Conservation (phyloP, 2,329 filamentous ascomycete genomes). For the Coniochaeta sp. region DNA sequence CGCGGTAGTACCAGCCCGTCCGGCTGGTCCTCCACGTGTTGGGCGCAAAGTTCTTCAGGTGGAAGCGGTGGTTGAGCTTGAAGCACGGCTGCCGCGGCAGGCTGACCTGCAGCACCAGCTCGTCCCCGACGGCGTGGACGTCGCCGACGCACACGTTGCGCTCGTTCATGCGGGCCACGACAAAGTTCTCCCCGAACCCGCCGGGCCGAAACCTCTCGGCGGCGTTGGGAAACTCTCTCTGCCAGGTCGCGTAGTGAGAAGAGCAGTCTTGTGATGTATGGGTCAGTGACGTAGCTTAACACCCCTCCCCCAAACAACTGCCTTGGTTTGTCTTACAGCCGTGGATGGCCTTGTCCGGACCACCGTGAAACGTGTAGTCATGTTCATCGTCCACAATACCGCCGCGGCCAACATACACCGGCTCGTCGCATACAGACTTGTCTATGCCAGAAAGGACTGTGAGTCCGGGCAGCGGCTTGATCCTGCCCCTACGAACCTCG, state of each 20-base stretch:
- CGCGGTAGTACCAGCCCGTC: constrained; percentile 60
- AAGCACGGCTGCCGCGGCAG: constrained; percentile 59
- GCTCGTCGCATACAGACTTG: constrained; percentile 35
- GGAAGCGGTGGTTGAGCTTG: constrained; percentile 62
- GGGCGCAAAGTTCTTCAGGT: constrained; percentile 53
- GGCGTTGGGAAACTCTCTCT: constrained; percentile 40
- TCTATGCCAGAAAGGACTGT: constrained; percentile 48
- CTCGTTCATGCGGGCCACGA: constrained; percentile 51
- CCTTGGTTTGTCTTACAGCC: constrained; percentile 35
- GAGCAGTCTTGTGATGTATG: constrained; percentile 39
- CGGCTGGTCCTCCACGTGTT: constrained; percentile 47
- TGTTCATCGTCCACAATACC: constrained; percentile 56
- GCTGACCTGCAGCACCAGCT: constrained; percentile 48
- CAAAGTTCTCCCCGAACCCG: constrained; percentile 59
- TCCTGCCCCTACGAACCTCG: constrained; percentile 48
- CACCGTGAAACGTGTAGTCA: constrained; percentile 53
- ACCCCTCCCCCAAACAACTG: no score
- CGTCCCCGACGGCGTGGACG: constrained; percentile 40
- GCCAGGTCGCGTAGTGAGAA: constrained; percentile 50
- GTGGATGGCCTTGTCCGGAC: constrained; percentile 55
- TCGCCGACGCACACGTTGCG: constrained; percentile 60
- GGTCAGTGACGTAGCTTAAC: no score
- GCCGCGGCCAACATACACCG: constrained; percentile 34
- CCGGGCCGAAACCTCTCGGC: constrained; percentile 45
- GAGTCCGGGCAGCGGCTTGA: constrained; percentile 46